phyloP scores from a whole-genome alignment of 345 rosid species.

The Streptanthus diversifolius region DNA sequence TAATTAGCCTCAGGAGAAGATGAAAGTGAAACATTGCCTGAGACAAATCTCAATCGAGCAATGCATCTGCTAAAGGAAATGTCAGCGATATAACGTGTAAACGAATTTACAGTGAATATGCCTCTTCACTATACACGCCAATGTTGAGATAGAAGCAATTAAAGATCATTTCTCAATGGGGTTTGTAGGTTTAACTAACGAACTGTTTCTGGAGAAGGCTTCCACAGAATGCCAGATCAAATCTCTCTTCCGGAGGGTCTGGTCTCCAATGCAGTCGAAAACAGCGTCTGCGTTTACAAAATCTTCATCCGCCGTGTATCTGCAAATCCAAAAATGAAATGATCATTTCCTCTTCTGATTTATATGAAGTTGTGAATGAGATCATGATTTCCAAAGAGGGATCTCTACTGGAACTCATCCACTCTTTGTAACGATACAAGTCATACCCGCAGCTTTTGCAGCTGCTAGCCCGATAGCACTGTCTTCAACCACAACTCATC shows the following conservation, averaged over 20 bases:
- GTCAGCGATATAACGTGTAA: not conserved
- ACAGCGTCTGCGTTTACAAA: conserved; percentile 84
- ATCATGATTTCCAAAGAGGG: not conserved
- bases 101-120: not conserved
- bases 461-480: conserved; percentile 92
- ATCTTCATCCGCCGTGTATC: conserved; percentile 89
- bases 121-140: not conserved
- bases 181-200: conserved; percentile 39
- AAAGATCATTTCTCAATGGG: not conserved
- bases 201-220: conserved; percentile 78
- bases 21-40: not conserved
- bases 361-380: not conserved
- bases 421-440: conserved; percentile 88
- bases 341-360: not conserved
- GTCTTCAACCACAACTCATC: conserved; percentile 94
- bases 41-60: not conserved
- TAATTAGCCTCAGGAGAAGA: not conserved
- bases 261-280: conserved; percentile 91
- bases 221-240: conserved; percentile 75
- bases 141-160: conserved; percentile 2
- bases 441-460: conserved; percentile 97
- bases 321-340: conserved; percentile 27
- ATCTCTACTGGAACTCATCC: conserved; percentile 40
- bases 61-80: not conserved
- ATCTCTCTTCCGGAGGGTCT: conserved; percentile 88